phyloP scores from a whole-genome alignment of 2,329 filamentous ascomycete genomes.

The Diplodia sapinea region DNA sequence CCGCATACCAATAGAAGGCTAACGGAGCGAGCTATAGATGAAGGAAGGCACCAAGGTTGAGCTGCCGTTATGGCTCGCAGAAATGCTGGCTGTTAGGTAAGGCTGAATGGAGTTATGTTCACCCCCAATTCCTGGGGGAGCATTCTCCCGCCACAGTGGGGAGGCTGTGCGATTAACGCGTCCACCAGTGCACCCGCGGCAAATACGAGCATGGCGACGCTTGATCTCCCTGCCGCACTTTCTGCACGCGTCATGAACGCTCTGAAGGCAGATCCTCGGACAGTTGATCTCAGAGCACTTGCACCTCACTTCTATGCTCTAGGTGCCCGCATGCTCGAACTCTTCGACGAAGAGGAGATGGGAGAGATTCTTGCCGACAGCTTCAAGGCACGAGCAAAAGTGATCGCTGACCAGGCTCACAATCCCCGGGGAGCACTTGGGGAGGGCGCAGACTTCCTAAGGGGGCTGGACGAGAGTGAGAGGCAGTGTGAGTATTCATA shows the following conservation, averaged over 20 bases:
- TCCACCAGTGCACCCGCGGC: conserved; percentile 35
- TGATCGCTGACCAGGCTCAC: conserved; percentile 86
- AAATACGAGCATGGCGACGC: conserved; percentile 60
- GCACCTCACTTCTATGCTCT: conserved; percentile 88
- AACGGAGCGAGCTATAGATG: conserved; percentile 57
- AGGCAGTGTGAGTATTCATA: conserved; percentile 60
- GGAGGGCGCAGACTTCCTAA: conserved; percentile 78
- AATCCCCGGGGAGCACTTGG: conserved; percentile 75
- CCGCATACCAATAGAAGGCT: neutral
- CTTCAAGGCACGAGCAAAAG: conserved; percentile 79
- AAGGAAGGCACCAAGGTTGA: conserved; percentile 80
- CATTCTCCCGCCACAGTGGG: neutral
- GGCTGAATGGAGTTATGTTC: conserved; percentile 22
- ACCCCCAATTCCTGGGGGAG: neutral
- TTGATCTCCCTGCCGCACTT: conserved; percentile 81
- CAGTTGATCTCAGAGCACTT: conserved; percentile 81
- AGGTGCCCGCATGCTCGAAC: conserved; percentile 81
- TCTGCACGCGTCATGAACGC: conserved; percentile 83
- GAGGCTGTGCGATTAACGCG: conserved; percentile 1
- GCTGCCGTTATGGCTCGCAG: conserved; percentile 91
- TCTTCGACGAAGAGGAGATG: conserved; percentile 89
- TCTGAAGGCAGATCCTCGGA: conserved; percentile 85
- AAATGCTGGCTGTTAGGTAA: conserved; percentile 81
- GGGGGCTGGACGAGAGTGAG: conserved; percentile 90
- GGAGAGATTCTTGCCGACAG: conserved; percentile 68